Evolutionary conservation across 2,329 filamentous ascomycete species (phyloP).

Genomic region (Penicillium sp.): DNA sequence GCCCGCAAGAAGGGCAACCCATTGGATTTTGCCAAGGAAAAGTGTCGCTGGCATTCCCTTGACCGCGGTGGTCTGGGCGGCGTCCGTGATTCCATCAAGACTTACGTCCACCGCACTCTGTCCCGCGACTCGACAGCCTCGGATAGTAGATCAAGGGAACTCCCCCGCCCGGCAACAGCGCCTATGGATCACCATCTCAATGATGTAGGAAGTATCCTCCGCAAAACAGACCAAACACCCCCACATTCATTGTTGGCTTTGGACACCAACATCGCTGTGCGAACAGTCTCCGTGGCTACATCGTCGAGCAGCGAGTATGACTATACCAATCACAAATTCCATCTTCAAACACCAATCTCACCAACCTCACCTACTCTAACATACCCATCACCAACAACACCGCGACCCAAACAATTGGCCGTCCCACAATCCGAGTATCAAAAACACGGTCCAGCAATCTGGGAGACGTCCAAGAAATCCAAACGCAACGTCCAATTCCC

Average conservation of each 20-base stretch:
- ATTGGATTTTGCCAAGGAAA: constrained; percentile 24
- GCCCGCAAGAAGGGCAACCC: constrained; percentile 26
- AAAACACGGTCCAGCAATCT: constrained; percentile 37
- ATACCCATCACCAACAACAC: constrained; percentile 7
- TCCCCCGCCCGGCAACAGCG: constrained; percentile 16
- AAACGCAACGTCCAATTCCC: constrained; percentile 26
- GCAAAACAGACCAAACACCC: neutral
- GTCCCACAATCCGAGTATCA: constrained; percentile 40
- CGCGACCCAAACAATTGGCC: constrained; percentile 30
- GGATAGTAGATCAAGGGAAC: constrained; percentile 18
- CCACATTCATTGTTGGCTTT: neutral
- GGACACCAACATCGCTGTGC: neutral
- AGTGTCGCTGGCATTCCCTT: constrained; percentile 24
- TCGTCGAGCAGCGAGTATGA: constrained; percentile 1
- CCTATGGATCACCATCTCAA: constrained; percentile 1
- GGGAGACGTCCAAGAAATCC: constrained; percentile 31
- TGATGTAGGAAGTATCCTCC: neutral
- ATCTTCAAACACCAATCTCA: constrained; percentile 5
- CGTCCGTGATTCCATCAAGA: constrained; percentile 37
- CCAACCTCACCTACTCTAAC: constrained; percentile 2
- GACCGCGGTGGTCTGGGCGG: constrained; percentile 25
- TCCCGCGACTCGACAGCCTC: constrained; percentile 22
- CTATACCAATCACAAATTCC: constrained; percentile 3
- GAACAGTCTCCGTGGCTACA: neutral
- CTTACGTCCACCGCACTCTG: constrained; percentile 34